A percentile compares a stretch with the other conserved stretches of the same genome.
These are phyloP conservation scores for Lodderomyces oxycetoniae DNA, from an alignment of 1,139 yeast species.

Conservation along the genomic window DNA sequence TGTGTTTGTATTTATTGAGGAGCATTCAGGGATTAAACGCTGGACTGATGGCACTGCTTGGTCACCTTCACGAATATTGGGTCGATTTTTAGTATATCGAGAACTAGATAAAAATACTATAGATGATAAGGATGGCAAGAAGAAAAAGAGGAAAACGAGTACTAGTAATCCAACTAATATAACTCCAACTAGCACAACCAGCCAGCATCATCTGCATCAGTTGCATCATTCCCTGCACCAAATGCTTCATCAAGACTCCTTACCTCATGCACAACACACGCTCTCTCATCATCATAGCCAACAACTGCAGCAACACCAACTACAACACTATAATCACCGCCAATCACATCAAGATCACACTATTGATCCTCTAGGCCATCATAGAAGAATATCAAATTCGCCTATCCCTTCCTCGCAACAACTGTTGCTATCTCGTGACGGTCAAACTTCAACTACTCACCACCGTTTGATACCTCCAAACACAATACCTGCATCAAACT, in stretches of 20 bases:
- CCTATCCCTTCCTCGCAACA: background rate
- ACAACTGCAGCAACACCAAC: slow-evolving; percentile 4
- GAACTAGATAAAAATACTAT: slow-evolving; percentile 61
- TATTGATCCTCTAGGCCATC: too few species aligned
- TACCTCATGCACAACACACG: slow-evolving; percentile 19
- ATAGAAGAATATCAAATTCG: too few species aligned
- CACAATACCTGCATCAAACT: slow-evolving; percentile 13
- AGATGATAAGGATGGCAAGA: slow-evolving; percentile 27
- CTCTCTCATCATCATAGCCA: slow-evolving; percentile 4
- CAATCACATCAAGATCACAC: slow-evolving; percentile 4
- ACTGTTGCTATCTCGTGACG: background rate
- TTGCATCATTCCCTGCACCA: slow-evolving; percentile 8
- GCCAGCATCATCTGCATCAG: background rate
- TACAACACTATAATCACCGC: slow-evolving; percentile 1
- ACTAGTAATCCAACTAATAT: slow-evolving; percentile 1
- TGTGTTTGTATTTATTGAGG: slow-evolving; percentile 81
- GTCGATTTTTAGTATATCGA: slow-evolving; percentile 76
- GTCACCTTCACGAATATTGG: slow-evolving; percentile 86
- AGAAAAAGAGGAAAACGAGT: slow-evolving; percentile 25
- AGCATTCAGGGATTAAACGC: slow-evolving; percentile 74
- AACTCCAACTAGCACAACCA: background rate
- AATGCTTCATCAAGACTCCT: background rate
- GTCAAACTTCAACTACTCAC: background rate
- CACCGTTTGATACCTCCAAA: slow-evolving; percentile 8
- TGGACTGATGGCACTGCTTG: slow-evolving; percentile 95